phyloP scores from a whole-genome alignment of 176 grass and related monocot genomes.

The Triticum dicoccoides region DNA sequence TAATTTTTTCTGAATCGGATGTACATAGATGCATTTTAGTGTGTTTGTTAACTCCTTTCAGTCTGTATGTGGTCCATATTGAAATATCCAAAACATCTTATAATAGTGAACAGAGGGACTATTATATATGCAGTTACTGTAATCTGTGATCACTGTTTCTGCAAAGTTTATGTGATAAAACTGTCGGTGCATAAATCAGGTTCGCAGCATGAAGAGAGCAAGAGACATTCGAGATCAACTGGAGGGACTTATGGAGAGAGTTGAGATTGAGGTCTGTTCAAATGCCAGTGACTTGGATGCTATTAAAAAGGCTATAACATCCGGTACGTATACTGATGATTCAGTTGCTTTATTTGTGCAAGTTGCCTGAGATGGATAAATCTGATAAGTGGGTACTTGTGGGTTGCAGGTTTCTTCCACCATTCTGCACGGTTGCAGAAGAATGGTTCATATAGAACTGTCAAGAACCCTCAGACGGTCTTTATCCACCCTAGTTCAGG shows the following conservation, averaged over 20 bases:
- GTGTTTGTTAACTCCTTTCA: too few relatives aligned
- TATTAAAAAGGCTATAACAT: conserved; percentile 86
- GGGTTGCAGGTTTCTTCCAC: conserved; percentile 83
- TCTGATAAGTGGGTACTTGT: neutral
- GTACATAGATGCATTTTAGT: too few relatives aligned
- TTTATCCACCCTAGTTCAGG: conserved; percentile 91
- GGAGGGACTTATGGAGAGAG: conserved; percentile 88
- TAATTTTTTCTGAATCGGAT: too few relatives aligned
- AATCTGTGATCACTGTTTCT: neutral
- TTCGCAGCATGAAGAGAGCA: conserved; percentile 90
- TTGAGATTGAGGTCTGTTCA: conserved; percentile 88
- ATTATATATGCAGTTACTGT: neutral
- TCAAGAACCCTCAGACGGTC: conserved; percentile 89
- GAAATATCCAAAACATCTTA: too few relatives aligned
- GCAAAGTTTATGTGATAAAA: conserved; percentile 21
- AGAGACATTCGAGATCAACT: conserved; percentile 92
- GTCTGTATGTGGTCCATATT: too few relatives aligned
- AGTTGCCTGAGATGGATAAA: neutral
- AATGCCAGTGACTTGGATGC: conserved; percentile 70
- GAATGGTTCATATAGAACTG: conserved; percentile 81
- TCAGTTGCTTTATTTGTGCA: neutral
- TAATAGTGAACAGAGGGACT: too few relatives aligned
- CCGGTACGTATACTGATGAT: conserved; percentile 48
- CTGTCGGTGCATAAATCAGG: conserved; percentile 40
- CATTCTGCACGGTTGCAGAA: conserved; percentile 86